Base-by-base conservation (phyloP, 2,329 filamentous ascomycete genomes). In the Dichotomopilus funicola region DNA sequence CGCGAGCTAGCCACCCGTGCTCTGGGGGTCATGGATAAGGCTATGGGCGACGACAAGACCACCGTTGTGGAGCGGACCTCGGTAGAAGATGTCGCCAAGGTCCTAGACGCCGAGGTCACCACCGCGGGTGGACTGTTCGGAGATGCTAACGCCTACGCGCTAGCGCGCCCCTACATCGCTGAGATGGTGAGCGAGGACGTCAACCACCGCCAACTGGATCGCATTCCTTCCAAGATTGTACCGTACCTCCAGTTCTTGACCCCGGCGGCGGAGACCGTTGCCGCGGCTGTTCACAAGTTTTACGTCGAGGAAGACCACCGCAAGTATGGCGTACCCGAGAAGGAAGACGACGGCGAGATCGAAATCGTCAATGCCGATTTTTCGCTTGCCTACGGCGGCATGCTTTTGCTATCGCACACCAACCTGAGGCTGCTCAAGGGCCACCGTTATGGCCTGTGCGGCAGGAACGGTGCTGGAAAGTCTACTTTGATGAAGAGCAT, bases 401-500 rank as follows among this genome's bases (percentile, higher is more conserved):
- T 96, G 91, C 83, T 99, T 63, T 78, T 99, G 59, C 81, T 99
- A 27, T 96, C 91, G 5, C 94, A 97, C 75, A 96, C 94, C 63
- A 97, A 96, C 71, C 78, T 99, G 44, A 86, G 91, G 43, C 83
- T 99, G 7, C 81, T 97, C 66, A 96, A 97, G 78, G 94, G 94
- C 55, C 94, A 97, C 73, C 87, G 94, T 57, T 99, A 99, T 70
- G 94, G 94, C 71, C 88, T 99, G 13, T 96, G 92, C 67, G 94
- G 94, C 66, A 88, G 92, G 65, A 99, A 99, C 71, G 94, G 94
- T 76, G 91, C 91, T 55, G 94, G 94, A 68, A 99, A 99, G 77
- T 97, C 94, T n/a, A 99, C 94, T 1, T 81, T 99, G 56, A 97
- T 99, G 94, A 89, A 90, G 70, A 91, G 88, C 70, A 99, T 99